These are phyloP conservation scores for Cicer bijugum DNA, from an alignment of 306 rosid species.

Conservation along the genomic window DNA sequence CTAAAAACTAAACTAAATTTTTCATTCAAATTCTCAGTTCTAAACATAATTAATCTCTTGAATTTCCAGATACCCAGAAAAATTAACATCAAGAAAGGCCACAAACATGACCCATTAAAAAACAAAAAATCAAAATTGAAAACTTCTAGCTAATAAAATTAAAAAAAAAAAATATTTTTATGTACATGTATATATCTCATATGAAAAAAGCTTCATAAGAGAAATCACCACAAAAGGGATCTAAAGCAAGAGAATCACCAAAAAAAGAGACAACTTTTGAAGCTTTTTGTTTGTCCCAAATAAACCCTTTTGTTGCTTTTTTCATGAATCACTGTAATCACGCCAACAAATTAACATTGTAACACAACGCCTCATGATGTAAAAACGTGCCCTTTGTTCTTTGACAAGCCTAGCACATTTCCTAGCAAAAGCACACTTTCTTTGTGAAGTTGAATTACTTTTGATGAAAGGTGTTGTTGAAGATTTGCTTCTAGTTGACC, in stretches of 20 bases:
- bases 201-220: background rate
- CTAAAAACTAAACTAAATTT: background rate
- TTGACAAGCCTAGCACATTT: slow-evolving; percentile 84
- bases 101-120: slow-evolving; percentile 37
- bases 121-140: slow-evolving; percentile 39
- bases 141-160: slow-evolving; percentile 22
- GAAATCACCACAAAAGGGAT: slow-evolving; percentile 27
- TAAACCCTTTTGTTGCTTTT: background rate
- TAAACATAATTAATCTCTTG: slow-evolving; percentile 23
- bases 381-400: slow-evolving; percentile 88
- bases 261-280: slow-evolving; percentile 37
- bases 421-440: slow-evolving; percentile 68
- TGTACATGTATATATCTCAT: slow-evolving; percentile 48
- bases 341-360: slow-evolving; percentile 95
- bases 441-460: slow-evolving; percentile 42
- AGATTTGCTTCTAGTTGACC: slow-evolving; percentile 66
- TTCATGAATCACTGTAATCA: slow-evolving; percentile 71
- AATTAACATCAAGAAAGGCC: slow-evolving; percentile 28
- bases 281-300: background rate
- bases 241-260: background rate
- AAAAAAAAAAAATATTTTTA: slow-evolving; percentile 31
- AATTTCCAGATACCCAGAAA: slow-evolving; percentile 33
- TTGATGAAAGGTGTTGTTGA: slow-evolving; percentile 58
- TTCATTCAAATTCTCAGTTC: slow-evolving; percentile 42
- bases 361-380: slow-evolving; percentile 86